A percentile compares a stretch with the other conserved stretches of the same genome.
Evolutionary conservation across 371 early-diverging fungal genomes (phyloP).

Genomic region (Rhizopus sp.): DNA sequence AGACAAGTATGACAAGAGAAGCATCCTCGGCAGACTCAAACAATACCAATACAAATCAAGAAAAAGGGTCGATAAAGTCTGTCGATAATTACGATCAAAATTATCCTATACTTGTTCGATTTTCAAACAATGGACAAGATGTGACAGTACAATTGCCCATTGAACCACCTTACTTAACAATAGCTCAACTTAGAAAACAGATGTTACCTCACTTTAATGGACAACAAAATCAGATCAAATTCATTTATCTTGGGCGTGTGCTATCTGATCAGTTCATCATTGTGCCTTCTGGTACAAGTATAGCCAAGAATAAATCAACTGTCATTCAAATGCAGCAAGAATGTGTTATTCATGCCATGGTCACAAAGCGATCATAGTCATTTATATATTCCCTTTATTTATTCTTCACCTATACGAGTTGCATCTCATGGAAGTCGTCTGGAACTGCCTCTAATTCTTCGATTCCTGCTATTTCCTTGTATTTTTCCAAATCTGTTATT

Average conservation of each 20-base stretch:
- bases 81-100: no score
- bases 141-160: conserved; percentile 19
- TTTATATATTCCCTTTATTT: not conserved
- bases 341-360: conserved; percentile 30
- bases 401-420: conserved; percentile 5
- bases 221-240: conserved; percentile 12
- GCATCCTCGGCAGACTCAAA: no score
- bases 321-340: conserved; percentile 22
- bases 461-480: conserved; percentile 24
- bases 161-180: conserved; percentile 23
- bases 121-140: conserved; percentile 26
- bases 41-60: no score
- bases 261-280: conserved; percentile 21
- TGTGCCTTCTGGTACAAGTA: conserved; percentile 14
- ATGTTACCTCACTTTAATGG: conserved; percentile 18
- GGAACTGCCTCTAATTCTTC: conserved; percentile 35
- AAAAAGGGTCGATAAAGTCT: no score
- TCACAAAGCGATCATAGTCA: not conserved
- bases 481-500: conserved; percentile 21
- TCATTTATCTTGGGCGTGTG: conserved; percentile 25
- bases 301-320: not conserved
- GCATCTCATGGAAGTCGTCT: conserved; percentile 33
- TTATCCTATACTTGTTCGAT: conserved; percentile 21
- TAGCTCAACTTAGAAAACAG: conserved; percentile 12
- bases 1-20: no score